These are phyloP conservation scores for Citrullus mucosospermus DNA, from an alignment of 306 rosid genomes.

Conservation along the genomic window DNA sequence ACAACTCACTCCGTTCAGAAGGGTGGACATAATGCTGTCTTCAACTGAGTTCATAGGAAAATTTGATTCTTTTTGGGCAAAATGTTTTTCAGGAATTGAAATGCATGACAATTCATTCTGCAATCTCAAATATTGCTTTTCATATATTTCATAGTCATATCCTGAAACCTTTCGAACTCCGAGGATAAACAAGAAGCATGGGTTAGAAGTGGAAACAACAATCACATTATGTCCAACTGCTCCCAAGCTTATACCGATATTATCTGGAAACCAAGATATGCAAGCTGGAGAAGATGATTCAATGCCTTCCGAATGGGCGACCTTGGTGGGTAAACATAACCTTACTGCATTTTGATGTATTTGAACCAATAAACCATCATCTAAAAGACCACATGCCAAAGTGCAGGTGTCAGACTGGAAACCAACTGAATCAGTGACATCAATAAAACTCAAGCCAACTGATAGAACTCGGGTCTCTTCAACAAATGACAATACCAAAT, in stretches of 20 bases:
- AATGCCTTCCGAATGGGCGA: conserved; percentile 69
- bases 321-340: conserved; percentile 78
- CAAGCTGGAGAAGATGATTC: conserved; percentile 59
- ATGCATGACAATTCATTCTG: conserved; percentile 81
- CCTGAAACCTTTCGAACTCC: conserved; percentile 55
- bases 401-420: conserved; percentile 79
- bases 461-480: conserved; percentile 92
- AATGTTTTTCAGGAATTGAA: conserved; percentile 54
- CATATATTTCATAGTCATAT: conserved; percentile 59
- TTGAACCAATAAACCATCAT: conserved; percentile 73
- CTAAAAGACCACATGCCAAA: conserved; percentile 76
- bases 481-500: conserved; percentile 82
- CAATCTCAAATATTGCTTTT: conserved; percentile 60
- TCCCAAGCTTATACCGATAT: conserved; percentile 71
- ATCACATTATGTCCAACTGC: conserved; percentile 80
- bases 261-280: conserved; percentile 66
- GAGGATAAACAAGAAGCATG: conserved; percentile 65
- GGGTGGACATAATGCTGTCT: conserved; percentile 23
- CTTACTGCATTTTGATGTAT: conserved; percentile 66
- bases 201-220: conserved; percentile 88
- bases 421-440: conserved; percentile 92
- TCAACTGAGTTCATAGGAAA: conserved; percentile 20
- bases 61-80: conserved; percentile 23
- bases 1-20: conserved; percentile 35
- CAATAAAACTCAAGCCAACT: conserved; percentile 89